Base-by-base conservation (phyloP, 805 yeast species). In the Wickerhamomyces mucosus region DNA sequence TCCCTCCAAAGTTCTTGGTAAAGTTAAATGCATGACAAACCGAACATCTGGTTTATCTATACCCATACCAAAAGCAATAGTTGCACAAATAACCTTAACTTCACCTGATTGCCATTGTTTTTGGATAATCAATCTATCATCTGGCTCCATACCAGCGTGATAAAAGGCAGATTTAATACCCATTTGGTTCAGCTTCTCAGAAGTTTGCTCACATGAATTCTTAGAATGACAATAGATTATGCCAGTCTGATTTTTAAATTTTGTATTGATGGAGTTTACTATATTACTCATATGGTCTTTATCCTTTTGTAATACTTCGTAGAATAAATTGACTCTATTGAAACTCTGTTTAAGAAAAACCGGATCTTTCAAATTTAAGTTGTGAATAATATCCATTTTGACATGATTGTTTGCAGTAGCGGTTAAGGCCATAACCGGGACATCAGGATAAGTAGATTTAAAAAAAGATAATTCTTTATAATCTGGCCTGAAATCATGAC, bases 1-100 rank as follows among this genome's bases (percentile, higher is more conserved):
- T 0, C 96, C 97, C 57, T 92, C 98, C 41, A 92, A 62, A 32
- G 85, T 83, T 46, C 96, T 63, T 0, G 98, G 96, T 17, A 92
- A 59, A 6, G 92, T 82, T 40, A 79, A 66, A 58, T 92, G 98
- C 26, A 84, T 75, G 4, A 92, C 97, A 60, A 69, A 88, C 28
- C 98, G 63, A 10, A 92, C 98, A 56, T 92, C 94, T 0, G 96
- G 82, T 53, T 92, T 92, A 58, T 92, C 98, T 35, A 92, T 89
- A 29, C 98, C 98, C 98, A 92, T 92, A 18, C 98, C 98, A 65
- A 92, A 92, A 0, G 98, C 98, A 46, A 92, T 81, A 0, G 98
- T 92, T 0, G 98, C 98, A 60, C 96, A 89, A 11, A 92, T 86
- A 1, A 88, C 79, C 49, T 78, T 79, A 15, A 78, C 58, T 15